Conservation (phyloP, 805 yeast species). For the Clavispora fructus region DNA sequence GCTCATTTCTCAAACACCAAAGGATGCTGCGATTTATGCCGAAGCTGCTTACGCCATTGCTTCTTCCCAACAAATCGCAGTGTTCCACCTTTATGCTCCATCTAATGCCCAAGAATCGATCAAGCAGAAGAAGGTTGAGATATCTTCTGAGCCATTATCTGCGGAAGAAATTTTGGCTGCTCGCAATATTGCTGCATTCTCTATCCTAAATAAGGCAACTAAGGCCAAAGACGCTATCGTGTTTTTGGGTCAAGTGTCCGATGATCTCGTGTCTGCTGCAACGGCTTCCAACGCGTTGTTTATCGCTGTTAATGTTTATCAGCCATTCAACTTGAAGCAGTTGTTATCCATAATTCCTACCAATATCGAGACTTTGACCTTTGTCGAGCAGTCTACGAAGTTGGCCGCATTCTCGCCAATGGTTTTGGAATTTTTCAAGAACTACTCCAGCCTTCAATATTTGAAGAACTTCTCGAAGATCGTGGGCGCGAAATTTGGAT, state of each 20-base stretch:
- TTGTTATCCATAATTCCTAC: slow-evolving; percentile 50
- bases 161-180: slow-evolving; percentile 20
- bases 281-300: slow-evolving; percentile 39
- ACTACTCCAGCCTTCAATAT: slow-evolving; percentile 42
- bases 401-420: slow-evolving; percentile 54
- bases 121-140: slow-evolving; percentile 4
- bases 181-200: slow-evolving; percentile 26
- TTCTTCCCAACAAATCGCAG: slow-evolving; percentile 44
- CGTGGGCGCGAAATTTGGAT: slow-evolving; percentile 52
- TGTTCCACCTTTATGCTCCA: slow-evolving; percentile 63
- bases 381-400: slow-evolving; percentile 57
- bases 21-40: slow-evolving; percentile 51
- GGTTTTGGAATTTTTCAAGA: slow-evolving; percentile 68
- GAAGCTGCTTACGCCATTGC: slow-evolving; percentile 57
- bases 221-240: slow-evolving; percentile 50
- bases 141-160: slow-evolving; percentile 1
- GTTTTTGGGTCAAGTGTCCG: slow-evolving; percentile 55
- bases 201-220: slow-evolving; percentile 20
- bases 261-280: slow-evolving; percentile 38
- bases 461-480: slow-evolving; percentile 45
- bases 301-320: slow-evolving; percentile 57
- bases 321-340: slow-evolving; percentile 62
- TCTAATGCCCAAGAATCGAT: slow-evolving; percentile 12
- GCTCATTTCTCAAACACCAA: slow-evolving; percentile 58
- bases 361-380: slow-evolving; percentile 50